Base-by-base conservation (phyloP, 257 asterid species). In the Przewalskia tangutica region DNA sequence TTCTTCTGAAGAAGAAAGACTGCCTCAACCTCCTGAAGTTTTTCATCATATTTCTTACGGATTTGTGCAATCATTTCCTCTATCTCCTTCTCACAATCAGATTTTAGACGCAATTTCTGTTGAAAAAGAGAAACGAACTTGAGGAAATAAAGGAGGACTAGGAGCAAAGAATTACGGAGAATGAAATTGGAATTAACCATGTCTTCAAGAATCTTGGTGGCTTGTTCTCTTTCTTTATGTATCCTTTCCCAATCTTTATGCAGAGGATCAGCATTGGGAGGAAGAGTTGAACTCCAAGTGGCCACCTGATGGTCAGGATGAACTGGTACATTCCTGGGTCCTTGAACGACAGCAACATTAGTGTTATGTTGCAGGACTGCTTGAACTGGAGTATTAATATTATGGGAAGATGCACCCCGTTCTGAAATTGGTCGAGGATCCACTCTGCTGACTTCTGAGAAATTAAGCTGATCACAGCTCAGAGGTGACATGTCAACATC, bases 31-130 rank as follows among this genome's bases (percentile, higher is more conserved):
- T 89, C 91, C 85, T 84, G 85, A 68, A 77, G 63, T 85, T 90
- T 95, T 85, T 84, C 83, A 56, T 88, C 85, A 34, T 90, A 93
- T 73, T 90, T 89, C 7, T 36, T 77, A 34, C 82, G 89, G 71
- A 93, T 81, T 87, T 90, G 86, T 81, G 89, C 86, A 77, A 81
- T 32, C 82, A 79, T 46, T 85, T 92, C 93, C 81, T 71, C 85
- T 11, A 91, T 84, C 90, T 92, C 95, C 89, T 88, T 93, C 83
- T 84, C 91, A 79, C 88, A 85, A 17, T 91, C 93, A 71, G 92
- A 88, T 83, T 85, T 83, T 84, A 90, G 80, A 77, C 8, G 84
- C 60, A 63, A 78, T 18, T 85, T 85, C 98, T 95, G 92, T 68
- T 81, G 60, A 86, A 85, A 75, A 16, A n/a, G 10, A 59, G 73